Evolutionary conservation across 805 yeast species (phyloP), one percentile per base, ranked within the genome.

Genomic region (Osmozyma mogii): DNA sequence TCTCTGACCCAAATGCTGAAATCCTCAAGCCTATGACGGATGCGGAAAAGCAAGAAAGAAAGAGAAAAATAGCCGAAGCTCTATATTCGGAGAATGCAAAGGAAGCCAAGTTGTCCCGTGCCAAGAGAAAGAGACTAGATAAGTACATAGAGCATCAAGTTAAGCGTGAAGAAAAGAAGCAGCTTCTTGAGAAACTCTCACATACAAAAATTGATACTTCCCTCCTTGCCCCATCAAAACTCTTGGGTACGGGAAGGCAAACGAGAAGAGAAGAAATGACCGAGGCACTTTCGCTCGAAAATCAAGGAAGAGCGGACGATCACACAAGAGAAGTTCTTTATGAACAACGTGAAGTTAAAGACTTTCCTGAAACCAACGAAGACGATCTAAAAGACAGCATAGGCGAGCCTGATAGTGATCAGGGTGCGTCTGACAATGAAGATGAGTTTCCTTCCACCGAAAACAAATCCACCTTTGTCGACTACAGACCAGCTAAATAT

Each of bases 121-220:
- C 79, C 28, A 81, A 89, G 61, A 72, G 67, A 65, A 71, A 82
- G 59, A 61, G 97, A 34, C 58, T 89, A 25, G 96, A 89, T 38
- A 89, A 89, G 54, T 89, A 85, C 54, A 85, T 89, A 22, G 94
- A 87, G 35, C 94, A 84, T 56, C 96, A 87, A 51, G 49, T 87
- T 43, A 81, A 80, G 46, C 65, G 94, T 49, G 95, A 89, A 52
- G 97, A 89, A 56, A 83, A 83, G 54, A 82, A 82, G 43, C 69
- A 71, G 3, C 61, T 89, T 31, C 60, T 89, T 24, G 76, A 79
- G 40, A 87, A 85, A 51, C 62, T 89, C 24, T 70, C 78, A 29
- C 69, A 67, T 16, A 73, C 84, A 2, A 66, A 69, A 33, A 68
- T 89, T 27, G 95, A 88, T 48, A 75, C 95, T 0, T 58, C 78